phyloP scores from a whole-genome alignment of 176 grass and related monocot genomes.

The Oryza nivara region DNA sequence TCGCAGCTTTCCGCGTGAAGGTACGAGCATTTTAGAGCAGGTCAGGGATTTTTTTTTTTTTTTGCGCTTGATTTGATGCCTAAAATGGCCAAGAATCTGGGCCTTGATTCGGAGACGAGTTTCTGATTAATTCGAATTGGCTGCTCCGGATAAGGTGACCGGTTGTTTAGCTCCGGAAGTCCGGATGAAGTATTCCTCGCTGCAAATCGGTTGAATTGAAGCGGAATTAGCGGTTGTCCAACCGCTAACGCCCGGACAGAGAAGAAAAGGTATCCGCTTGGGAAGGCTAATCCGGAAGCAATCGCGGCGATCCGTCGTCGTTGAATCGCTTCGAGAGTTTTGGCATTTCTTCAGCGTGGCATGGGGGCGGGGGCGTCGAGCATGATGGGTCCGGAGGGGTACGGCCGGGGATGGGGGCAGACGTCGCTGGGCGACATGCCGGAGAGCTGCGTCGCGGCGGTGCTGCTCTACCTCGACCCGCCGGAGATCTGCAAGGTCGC shows the following conservation, averaged over 20 bases:
- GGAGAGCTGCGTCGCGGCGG: constrained; percentile 79
- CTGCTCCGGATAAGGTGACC: background rate
- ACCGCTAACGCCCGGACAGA: background rate
- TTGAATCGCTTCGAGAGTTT: background rate
- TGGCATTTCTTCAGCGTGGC: background rate
- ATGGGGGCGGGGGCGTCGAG: constrained; percentile 71
- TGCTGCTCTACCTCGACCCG: constrained; percentile 77
- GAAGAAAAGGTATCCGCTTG: background rate
- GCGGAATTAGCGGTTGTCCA: constrained; percentile 11
- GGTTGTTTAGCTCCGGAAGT: background rate
- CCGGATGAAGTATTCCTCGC: background rate
- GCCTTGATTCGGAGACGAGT: background rate
- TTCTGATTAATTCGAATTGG: background rate
- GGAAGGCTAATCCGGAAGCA: background rate
- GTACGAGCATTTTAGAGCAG: background rate
- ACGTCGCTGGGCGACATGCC: constrained; percentile 85
- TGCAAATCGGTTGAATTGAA: constrained; percentile 25
- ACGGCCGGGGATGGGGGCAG: constrained; percentile 29
- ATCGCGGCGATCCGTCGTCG: background rate
- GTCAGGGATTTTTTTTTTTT: too few species aligned
- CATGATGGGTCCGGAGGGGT: constrained; percentile 52
- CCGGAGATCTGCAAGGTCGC: constrained; percentile 84
- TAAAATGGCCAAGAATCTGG: background rate
- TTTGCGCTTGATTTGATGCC: background rate
- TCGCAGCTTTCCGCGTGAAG: background rate